phyloP scores from a whole-genome alignment of 768 basidiomycete species.

The Tephrocybe sp. region DNA sequence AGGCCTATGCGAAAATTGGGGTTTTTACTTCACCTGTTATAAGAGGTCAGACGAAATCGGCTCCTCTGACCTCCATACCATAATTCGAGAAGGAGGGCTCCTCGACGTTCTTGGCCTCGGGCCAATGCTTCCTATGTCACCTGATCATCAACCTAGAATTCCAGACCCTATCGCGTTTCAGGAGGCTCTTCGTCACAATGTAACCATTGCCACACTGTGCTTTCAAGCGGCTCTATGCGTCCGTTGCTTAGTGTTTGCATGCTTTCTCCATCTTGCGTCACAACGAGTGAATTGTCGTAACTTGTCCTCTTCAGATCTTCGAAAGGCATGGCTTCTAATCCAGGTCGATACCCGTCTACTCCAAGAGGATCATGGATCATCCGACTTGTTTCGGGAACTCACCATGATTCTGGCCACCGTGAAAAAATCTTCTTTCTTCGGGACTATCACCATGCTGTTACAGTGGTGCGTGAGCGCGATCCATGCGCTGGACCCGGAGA shows the following conservation, averaged over 20 bases:
- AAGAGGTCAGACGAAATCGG: not conserved
- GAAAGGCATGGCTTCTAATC: conserved; percentile 2
- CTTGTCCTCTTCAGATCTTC: not conserved
- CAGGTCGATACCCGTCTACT: not conserved
- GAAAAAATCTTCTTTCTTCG: no score
- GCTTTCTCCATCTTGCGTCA: not conserved
- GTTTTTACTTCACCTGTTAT: not conserved
- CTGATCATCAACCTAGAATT: not conserved
- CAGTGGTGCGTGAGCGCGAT: not conserved
- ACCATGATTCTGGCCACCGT: not conserved
- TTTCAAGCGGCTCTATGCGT: not conserved
- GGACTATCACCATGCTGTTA: not conserved
- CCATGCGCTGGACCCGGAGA: not conserved
- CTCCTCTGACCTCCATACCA: not conserved
- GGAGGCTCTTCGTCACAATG: not conserved
- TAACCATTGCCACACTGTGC: not conserved
- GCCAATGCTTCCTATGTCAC: no score
- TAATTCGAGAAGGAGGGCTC: not conserved
- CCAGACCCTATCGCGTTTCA: not conserved
- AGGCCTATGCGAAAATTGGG: not conserved
- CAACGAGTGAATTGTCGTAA: not conserved
- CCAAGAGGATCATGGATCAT: not conserved
- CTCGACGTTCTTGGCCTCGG: no score
- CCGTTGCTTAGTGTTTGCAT: not conserved
- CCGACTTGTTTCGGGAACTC: not conserved